These are phyloP conservation scores for Carex pumila DNA, from an alignment of 176 grass and related monocot species.

Conservation along the genomic window DNA sequence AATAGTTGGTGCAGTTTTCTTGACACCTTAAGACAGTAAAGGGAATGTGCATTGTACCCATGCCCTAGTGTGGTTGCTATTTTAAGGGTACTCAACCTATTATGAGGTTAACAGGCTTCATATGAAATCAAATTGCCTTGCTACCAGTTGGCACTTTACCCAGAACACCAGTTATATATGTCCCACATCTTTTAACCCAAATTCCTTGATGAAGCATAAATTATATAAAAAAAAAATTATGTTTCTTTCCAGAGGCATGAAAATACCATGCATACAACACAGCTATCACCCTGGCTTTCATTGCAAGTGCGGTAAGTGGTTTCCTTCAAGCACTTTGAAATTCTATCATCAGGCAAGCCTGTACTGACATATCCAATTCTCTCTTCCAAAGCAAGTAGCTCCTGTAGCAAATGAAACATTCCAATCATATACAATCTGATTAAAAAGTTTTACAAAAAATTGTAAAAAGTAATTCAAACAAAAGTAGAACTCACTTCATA, in stretches of 20 bases:
- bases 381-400: slow-evolving; percentile 82
- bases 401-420: slow-evolving; percentile 26
- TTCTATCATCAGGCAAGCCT: slow-evolving; percentile 56
- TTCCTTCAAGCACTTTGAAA: slow-evolving; percentile 57
- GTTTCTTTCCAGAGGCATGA: neutral
- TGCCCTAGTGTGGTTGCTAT: neutral
- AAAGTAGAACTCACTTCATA: slow-evolving; percentile 55
- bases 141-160: neutral
- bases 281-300: slow-evolving; percentile 31
- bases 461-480: slow-evolving; percentile 14
- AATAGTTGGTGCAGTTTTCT: neutral
- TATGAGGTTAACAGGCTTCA: neutral
- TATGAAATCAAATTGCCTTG: neutral
- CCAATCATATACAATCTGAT: neutral
- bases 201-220: neutral
- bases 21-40: neutral
- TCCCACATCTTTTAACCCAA: neutral
- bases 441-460: neutral
- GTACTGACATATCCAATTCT: slow-evolving; percentile 67
- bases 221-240: neutral
- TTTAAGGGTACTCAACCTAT: neutral
- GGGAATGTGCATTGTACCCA: neutral
- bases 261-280: slow-evolving; percentile 76
- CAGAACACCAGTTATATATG: neutral
- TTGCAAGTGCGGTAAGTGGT: slow-evolving; percentile 39